A percentile compares a stretch with the other conserved stretches of the same genome.
Evolutionary conservation across 495 filamentous ascomycete species (phyloP).

Genomic region (Acidomyces sp.): DNA sequence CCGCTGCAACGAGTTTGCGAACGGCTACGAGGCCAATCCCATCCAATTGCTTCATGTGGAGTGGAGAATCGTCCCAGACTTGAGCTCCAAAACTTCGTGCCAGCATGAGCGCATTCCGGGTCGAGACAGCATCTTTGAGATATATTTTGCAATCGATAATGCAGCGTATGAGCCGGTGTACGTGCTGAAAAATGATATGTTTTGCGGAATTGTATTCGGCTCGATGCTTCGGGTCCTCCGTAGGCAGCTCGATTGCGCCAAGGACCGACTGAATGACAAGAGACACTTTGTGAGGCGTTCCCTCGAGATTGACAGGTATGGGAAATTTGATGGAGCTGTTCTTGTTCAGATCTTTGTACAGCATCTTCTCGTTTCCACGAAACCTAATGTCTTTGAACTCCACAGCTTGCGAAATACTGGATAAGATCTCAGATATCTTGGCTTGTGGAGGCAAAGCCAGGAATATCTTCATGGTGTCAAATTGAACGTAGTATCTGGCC

Average conservation of each 20-base stretch:
- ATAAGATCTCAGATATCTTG: slow-evolving; percentile 54
- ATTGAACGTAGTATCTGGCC: slow-evolving; percentile 86
- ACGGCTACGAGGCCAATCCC: slow-evolving; percentile 67
- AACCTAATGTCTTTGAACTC: slow-evolving; percentile 72
- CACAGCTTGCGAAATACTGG: slow-evolving; percentile 52
- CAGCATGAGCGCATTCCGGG: slow-evolving; percentile 63
- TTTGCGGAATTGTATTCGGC: slow-evolving; percentile 58
- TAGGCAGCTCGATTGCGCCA: slow-evolving; percentile 58
- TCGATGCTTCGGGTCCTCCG: slow-evolving; percentile 46
- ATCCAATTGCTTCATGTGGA: slow-evolving; percentile 77
- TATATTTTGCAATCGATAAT: slow-evolving; percentile 71
- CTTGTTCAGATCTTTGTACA: slow-evolving; percentile 77
- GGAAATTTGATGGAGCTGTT: slow-evolving; percentile 58
- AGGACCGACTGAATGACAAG: slow-evolving; percentile 74
- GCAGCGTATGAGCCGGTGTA: slow-evolving; percentile 65
- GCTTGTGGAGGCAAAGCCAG: slow-evolving; percentile 48
- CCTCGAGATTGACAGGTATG: slow-evolving; percentile 61
- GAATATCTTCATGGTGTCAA: slow-evolving; percentile 73
- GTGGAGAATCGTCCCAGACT: slow-evolving; percentile 75
- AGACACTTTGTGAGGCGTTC: slow-evolving; percentile 71
- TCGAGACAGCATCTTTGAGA: slow-evolving; percentile 51
- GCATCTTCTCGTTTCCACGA: slow-evolving; percentile 55
- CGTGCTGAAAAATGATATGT: slow-evolving; percentile 54
- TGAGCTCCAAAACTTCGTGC: slow-evolving; percentile 62
- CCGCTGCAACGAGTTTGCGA: slow-evolving; percentile 59